Base-by-base conservation (phyloP, 306 rosid genomes). In the Alnus rubra region DNA sequence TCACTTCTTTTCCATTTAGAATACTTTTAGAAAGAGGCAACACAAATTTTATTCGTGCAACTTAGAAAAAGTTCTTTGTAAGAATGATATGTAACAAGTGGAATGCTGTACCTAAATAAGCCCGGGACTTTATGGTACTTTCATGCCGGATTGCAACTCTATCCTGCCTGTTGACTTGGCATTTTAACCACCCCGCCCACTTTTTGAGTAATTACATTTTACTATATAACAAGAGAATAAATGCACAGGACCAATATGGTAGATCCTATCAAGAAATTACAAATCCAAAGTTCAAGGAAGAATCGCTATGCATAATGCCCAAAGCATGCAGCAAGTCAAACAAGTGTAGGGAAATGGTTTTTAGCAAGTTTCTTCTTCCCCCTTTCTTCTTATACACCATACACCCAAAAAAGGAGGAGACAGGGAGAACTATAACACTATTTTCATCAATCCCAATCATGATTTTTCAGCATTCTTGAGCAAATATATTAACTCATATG, bases 361-460 rank as follows among this genome's bases (percentile, higher is more conserved):
- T 33, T 30, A 30, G 14, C 3, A 9, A 35, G 47, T 7, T 33
- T 33, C 47, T 33, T 12, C 45, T 63, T 63, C 4, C 45, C 9
- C 9, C 9, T 62, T 11, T 62, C 16, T 31, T 63, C 69, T 63
- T 14, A 6, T 28, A 35, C 45, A 31, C 39, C 14, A 31, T 5
- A 62, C 30, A 12, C 39, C 18, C 4, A 5, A 64, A 64, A 15
- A 64, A 33, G 70, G 70, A 63, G 45, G 39, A 37, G 42, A 35
- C 18, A 3, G 12, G 4, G 12, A 11, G 14, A 1, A 5, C 45
- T 42, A 42, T 42, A 42, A 42, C 45, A 4, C 33, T 28, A 72
- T 44, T 30, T 60, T 48, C 42, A 39, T 74, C 74, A 59, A 53
- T 52, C 31, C 48, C 50, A 83, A 79, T n/a, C 23, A 56, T 55